phyloP scores from a whole-genome alignment of 2,329 filamentous ascomycete species.

The Cryoendolithus antarcticus region DNA sequence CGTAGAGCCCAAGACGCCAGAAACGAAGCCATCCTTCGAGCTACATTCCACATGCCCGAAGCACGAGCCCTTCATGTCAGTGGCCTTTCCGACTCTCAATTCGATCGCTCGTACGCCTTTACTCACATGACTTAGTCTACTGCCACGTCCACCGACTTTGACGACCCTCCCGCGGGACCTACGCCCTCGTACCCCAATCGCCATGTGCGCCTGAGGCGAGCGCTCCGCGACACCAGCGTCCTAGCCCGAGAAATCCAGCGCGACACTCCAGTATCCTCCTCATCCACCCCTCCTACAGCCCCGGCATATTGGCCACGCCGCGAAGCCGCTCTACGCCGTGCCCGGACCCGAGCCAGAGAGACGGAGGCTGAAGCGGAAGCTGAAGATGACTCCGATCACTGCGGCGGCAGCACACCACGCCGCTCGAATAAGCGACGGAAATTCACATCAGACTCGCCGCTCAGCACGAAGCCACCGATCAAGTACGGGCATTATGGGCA shows the following conservation, averaged over 20 bases:
- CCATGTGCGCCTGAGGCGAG: slow-evolving; percentile 21
- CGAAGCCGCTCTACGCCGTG: not conserved
- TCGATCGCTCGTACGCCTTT: too few relatives aligned
- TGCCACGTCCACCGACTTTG: slow-evolving; percentile 11
- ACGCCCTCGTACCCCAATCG: slow-evolving; percentile 17
- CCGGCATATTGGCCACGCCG: slow-evolving; percentile 2
- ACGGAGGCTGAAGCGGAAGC: slow-evolving; percentile 4
- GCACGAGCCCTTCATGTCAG: too few relatives aligned
- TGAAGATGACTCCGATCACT: slow-evolving; percentile 1
- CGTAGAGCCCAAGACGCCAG: too few relatives aligned
- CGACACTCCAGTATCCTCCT: not conserved
- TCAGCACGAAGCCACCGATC: slow-evolving; percentile 33
- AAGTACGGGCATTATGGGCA: slow-evolving; percentile 81
- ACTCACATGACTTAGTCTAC: not conserved
- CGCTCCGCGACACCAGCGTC: slow-evolving; percentile 23
- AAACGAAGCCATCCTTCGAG: too few relatives aligned
- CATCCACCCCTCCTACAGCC: slow-evolving; percentile 1
- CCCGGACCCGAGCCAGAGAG: slow-evolving; percentile 1
- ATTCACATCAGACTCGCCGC: slow-evolving; percentile 21
- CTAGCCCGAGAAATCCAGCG: slow-evolving; percentile 10
- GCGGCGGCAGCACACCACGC: too few relatives aligned
- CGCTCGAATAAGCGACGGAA: slow-evolving; percentile 25
- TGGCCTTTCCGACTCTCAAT: too few relatives aligned
- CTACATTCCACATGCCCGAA: too few relatives aligned
- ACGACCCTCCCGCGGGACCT: slow-evolving; percentile 30